Evolutionary conservation across 176 grass and related monocot genomes (phyloP).

Genomic region (Metroxylon sagu): DNA sequence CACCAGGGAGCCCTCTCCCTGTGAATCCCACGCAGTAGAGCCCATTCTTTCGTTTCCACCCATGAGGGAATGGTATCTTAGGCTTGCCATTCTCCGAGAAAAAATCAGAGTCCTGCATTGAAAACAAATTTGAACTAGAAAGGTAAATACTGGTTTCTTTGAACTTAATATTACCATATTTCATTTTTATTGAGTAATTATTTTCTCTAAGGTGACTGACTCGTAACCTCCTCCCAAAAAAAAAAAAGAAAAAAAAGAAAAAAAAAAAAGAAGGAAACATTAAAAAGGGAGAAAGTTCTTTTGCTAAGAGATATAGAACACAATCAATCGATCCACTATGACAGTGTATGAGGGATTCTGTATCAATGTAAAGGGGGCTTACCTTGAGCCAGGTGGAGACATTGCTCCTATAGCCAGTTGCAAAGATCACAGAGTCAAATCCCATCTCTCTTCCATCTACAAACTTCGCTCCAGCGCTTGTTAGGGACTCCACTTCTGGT

Average conservation of each 20-base stretch:
- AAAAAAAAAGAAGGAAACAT: too few species aligned
- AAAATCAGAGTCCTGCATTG: constrained; percentile 37
- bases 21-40: constrained; percentile 89
- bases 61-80: constrained; percentile 30
- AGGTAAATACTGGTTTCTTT: background rate
- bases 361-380: background rate
- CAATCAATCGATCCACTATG: too few species aligned
- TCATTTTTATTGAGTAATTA: too few species aligned
- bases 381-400: constrained; percentile 88
- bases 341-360: too few species aligned
- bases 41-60: constrained; percentile 57
- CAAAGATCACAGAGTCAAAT: constrained; percentile 79
- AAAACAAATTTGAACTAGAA: background rate
- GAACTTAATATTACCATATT: background rate
- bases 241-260: too few species aligned
- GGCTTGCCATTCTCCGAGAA: constrained; percentile 62
- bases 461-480: constrained; percentile 47
- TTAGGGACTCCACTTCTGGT: constrained; percentile 61
- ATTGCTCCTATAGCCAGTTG: constrained; percentile 90
- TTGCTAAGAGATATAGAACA: too few species aligned
- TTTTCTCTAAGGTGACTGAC: too few species aligned
- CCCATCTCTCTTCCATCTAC: constrained; percentile 68
- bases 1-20: constrained; percentile 62
- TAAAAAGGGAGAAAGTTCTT: too few species aligned
- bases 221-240: too few species aligned